Base-by-base conservation (phyloP, 352 stramenopile species). In the Pythium angustatum region DNA sequence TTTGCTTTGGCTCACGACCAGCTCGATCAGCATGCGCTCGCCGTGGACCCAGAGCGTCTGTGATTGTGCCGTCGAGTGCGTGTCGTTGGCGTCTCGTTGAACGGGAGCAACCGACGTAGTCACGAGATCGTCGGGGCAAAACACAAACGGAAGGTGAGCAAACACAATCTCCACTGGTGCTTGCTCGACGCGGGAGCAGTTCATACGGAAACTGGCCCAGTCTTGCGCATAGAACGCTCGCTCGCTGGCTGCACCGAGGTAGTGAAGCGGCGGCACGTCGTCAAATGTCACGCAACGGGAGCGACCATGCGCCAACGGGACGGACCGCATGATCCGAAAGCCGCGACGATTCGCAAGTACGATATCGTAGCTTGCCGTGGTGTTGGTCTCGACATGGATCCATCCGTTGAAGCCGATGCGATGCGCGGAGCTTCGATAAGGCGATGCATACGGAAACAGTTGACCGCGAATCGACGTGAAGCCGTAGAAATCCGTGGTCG, bases 151-250 rank as follows among this genome's bases (percentile, higher is more conserved):
- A 11, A 43, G 34, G 15, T 44, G 48, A 6, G 64, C 64, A 24
- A 71, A 71, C 11, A 71, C 26, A 36, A 64, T 55, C 55, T 71
- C 64, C 11, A 71, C 43, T 7, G 64, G 64, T 3, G 64, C n/a
- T 17, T 54, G 27, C 1, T 14, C 10, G 8, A 11, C 24, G 14
- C 41, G 17, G 24, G 57, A 58, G 44, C 64, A 71, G n/a, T 71
- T 71, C 21, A 66, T 49, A 2, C 56, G 64, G 43, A 71, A 71
- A 40, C 26, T 71, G 5, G 34, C 8, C 49, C 62, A 71, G 21
- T 63, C 54, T 44, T 65, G 48, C 2, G 64, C 64, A 5, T 60
- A 3, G 21, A 71, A 71, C 6, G 64, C 64, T 0, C 50, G 31
- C 11, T 54, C 31, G 5, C 28, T 51, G 15, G 34, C 41, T 1